Base-by-base conservation (phyloP, 306 rosid genomes). In the Trifolium repens region DNA sequence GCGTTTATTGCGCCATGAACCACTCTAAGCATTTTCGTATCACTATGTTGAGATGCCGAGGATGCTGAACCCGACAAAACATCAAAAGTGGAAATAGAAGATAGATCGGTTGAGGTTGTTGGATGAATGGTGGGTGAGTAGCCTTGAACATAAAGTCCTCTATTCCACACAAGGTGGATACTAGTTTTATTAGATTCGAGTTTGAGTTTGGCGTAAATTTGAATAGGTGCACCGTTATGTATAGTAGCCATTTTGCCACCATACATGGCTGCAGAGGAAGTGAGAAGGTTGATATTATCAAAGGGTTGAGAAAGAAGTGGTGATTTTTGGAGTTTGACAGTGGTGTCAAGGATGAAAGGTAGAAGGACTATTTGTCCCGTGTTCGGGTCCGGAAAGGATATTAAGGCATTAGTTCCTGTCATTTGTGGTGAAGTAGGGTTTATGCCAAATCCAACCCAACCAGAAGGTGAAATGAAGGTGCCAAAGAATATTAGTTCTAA, bases 51-150 rank as follows among this genome's bases (percentile, higher is more conserved):
- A 10, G 84, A 19, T 2, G 85, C 80, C 0, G 91, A 69, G 1
- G 91, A 77, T 62, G 91, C 76, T 4, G 90, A 79, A 50, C 94
- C 97, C 6, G 96, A 91, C 39, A 78, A 47, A 49, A 94, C 89
- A 71, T 94, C 96, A 13, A 94, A 77, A 4, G 96, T 90, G 7
- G 92, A 71, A 22, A 84, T 42, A 54, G 97, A 91, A 43, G 98
- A 86, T 0, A 94, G 85, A 72, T 94, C 97, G 53, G 46, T 72
- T 10, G 96, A 34, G 6, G 91, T 89, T 0, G 98, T 94, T n/a
- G 96, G 96, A 64, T 94, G 98, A 63, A 94, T 90, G 58, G 98
- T 89, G 3, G 97, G 98, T 1, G 98, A 94, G 81, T 91, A 94
- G 57, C 96, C 98, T 77, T 94, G 97, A 53, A 94, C 98, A 70